Base-by-base conservation (phyloP, 2,329 filamentous ascomycete genomes). In the Colletotrichum kahawae region DNA sequence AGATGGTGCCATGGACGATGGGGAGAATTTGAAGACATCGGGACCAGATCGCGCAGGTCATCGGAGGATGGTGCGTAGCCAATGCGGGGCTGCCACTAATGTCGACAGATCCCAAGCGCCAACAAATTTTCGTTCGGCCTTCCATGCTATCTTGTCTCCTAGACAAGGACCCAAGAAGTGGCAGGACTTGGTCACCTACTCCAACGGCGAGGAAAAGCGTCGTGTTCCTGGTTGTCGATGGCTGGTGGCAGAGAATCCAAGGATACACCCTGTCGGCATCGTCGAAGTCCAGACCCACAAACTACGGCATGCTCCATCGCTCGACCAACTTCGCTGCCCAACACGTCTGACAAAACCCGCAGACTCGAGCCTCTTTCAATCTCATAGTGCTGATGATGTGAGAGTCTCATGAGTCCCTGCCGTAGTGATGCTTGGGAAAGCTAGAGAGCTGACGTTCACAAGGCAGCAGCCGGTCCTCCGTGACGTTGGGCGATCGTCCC, bases 191-290 rank as follows among this genome's bases (percentile, higher is more conserved):
- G n/a, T 48, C 60, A 18, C 21, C 29, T 65, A 60, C 51, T 60
- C 68, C 62, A 66, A 67, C 31, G 16, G 29, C 29, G 68, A 21
- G 29, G 62, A 33, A n/a, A 27, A 71, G 54, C 27, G 38, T 67
- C 54, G 62, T 75, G 68, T 63, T 57, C 68, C 62, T 63, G 43
- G 57, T 56, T 21, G 34, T 67, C 68, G 72, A 67, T 72, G 68
- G 72, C 62, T 67, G 72, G 68, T 72, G 13, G 43, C 43, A 43
- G 33, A 64, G 21, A 24, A 51, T 64, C 57, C 73, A 74, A 74
- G 73, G 73, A 75, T 75, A 66, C 65, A 62, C 74, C 74, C 74
- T 76, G 74, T 57, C 74, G 16, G 24, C 38, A 48, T 67, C 57
- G 33, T 75, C 70, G 48, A 66, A 54, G 24, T 60, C 33, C 29